These are phyloP conservation scores for Spiromastix sp. DNA, from an alignment of 2,329 filamentous ascomycete genomes.

Conservation along the genomic window DNA sequence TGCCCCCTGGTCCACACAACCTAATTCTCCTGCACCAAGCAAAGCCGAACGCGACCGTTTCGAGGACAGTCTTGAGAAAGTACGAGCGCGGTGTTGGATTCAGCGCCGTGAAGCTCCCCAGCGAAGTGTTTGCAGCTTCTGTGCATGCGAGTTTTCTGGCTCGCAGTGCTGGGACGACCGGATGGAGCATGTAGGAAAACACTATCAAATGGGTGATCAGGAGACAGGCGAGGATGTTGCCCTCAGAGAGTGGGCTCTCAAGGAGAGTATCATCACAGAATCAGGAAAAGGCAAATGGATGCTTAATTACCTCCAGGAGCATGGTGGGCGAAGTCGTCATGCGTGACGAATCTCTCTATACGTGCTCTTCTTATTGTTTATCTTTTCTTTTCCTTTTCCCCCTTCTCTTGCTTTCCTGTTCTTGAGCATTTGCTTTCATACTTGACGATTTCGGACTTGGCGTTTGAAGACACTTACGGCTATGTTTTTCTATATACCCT, in stretches of 20 bases:
- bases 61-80: slow-evolving; percentile 44
- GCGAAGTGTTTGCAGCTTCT: slow-evolving; percentile 52
- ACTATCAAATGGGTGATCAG: slow-evolving; percentile 54
- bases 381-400: background rate
- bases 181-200: slow-evolving; percentile 79
- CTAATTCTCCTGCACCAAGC: slow-evolving; percentile 15
- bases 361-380: background rate
- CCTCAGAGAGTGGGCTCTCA: slow-evolving; percentile 29
- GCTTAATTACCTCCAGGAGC: slow-evolving; percentile 5
- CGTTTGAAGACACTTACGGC: background rate
- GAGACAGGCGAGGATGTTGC: slow-evolving; percentile 31
- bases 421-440: background rate
- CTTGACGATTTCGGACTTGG: background rate
- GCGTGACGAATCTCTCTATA: background rate
- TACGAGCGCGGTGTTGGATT: slow-evolving; percentile 50
- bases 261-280: slow-evolving; percentile 21
- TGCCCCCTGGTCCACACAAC: slow-evolving; percentile 40
- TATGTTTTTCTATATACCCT: background rate
- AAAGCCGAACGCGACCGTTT: slow-evolving; percentile 25
- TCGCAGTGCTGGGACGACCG: slow-evolving; percentile 62
- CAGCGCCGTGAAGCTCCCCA: slow-evolving; percentile 53
- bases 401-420: background rate
- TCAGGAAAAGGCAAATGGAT: slow-evolving; percentile 14
- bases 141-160: slow-evolving; percentile 51
- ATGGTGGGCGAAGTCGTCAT: slow-evolving; percentile 1